These are phyloP conservation scores for Aspergillus eucalypticola DNA, from an alignment of 2,329 filamentous ascomycete genomes.

Conservation along the genomic window DNA sequence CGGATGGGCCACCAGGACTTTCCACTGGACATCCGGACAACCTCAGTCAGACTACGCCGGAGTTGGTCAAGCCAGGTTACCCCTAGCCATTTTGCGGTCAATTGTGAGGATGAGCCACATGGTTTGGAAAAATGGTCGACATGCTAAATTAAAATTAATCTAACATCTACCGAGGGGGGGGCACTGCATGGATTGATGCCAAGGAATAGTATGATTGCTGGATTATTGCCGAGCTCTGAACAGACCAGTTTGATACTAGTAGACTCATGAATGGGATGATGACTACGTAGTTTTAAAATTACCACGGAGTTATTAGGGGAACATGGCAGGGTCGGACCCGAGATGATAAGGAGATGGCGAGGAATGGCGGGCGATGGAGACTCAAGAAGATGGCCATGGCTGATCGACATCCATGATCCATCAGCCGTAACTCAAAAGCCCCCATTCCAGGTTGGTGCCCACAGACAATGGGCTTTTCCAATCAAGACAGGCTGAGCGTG, in stretches of 20 bases:
- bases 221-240: neutral
- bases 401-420: neutral
- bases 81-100: constrained; percentile 4
- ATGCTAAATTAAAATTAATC: constrained; percentile 7
- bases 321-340: too few species aligned
- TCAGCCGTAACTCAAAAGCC: neutral
- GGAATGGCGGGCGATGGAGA: too few species aligned
- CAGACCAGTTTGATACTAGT: too few species aligned
- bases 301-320: too few species aligned
- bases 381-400: neutral
- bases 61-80: neutral
- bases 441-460: neutral
- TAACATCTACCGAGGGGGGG: neutral
- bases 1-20: neutral
- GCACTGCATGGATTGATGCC: neutral
- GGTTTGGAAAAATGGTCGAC: neutral
- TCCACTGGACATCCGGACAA: neutral
- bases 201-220: neutral
- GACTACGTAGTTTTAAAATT: too few species aligned
- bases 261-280: too few species aligned
- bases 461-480: neutral
- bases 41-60: neutral
- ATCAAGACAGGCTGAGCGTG: neutral
- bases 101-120: constrained; percentile 2
- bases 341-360: too few species aligned